Percentiles rank a stretch among this genome's conserved stretches.
These are phyloP conservation scores for Ceratobasidium papillatum DNA, from an alignment of 1,284 basidiomycete species.

Conservation along the genomic window DNA sequence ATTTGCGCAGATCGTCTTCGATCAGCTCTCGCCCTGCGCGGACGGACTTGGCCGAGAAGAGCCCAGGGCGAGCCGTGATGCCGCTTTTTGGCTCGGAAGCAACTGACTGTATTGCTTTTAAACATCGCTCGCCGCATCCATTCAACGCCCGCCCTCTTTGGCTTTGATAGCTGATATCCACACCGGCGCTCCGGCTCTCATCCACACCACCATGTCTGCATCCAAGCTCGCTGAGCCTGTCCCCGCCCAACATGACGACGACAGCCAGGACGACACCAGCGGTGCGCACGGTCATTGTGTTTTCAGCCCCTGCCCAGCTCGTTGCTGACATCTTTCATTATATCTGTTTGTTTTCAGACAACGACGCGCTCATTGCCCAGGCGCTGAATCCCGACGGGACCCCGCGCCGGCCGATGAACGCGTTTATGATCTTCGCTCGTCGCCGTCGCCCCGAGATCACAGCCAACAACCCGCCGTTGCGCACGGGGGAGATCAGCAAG, in stretches of 20 bases:
- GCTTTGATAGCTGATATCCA: constrained; percentile 20
- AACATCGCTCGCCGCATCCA: not conserved
- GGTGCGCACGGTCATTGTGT: not conserved
- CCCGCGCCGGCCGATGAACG: constrained; percentile 87
- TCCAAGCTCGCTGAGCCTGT: not conserved
- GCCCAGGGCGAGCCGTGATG: not conserved
- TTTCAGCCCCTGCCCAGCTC: not conserved
- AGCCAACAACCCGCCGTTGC: constrained; percentile 81
- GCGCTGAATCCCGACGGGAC: constrained; percentile 83
- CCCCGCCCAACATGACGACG: not conserved
- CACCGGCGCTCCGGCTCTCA: not conserved
- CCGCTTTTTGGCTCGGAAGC: constrained; percentile 18
- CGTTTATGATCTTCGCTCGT: constrained; percentile 90
- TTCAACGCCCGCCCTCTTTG: not conserved
- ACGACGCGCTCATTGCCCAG: constrained; percentile 67
- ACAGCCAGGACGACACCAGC: constrained; percentile 8
- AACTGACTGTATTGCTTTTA: constrained; percentile 24
- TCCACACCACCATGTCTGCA: constrained; percentile 2
- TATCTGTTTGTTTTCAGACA: constrained; percentile 13
- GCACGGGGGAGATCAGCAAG: constrained; percentile 85
- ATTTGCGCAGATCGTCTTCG: constrained; percentile 37
- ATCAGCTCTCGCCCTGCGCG: not conserved
- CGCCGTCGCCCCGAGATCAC: constrained; percentile 76
- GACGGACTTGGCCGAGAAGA: constrained; percentile 12
- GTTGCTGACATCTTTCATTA: no score